Conservation (phyloP, 805 yeast species). For the Yarrowia bubula region DNA sequence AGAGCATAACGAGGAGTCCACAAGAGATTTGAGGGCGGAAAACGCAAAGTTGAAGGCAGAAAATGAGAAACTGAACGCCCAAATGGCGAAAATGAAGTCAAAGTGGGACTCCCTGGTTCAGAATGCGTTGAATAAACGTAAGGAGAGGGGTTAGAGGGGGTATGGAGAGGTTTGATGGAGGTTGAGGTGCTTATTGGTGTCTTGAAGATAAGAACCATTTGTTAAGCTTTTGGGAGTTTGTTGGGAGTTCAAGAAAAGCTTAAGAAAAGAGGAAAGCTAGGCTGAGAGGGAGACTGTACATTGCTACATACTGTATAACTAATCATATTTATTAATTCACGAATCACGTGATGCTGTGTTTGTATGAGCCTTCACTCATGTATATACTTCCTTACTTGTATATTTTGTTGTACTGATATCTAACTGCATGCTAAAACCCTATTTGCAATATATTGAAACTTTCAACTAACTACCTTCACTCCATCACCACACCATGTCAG, state of each 20-base stretch:
- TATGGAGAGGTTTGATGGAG: background rate
- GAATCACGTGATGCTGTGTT: background rate
- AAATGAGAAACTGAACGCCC: constrained; percentile 49
- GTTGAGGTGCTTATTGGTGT: no score
- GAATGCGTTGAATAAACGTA: constrained; percentile 49
- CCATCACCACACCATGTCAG: background rate
- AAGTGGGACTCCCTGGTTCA: constrained; percentile 68
- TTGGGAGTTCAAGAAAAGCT: no score
- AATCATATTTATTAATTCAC: background rate
- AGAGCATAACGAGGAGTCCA: background rate
- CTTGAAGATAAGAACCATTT: no score
- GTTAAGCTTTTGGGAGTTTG: no score
- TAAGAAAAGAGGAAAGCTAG: no score
- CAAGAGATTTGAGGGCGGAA: constrained; percentile 29
- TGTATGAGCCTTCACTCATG: no score
- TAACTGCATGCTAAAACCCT: background rate
- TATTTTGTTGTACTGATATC: no score
- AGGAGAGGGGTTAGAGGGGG: background rate
- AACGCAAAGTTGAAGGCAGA: constrained; percentile 44
- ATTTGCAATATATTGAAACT: background rate
- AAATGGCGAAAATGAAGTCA: constrained; percentile 52
- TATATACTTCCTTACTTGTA: no score
- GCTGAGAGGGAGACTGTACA: background rate
- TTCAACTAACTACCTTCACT: background rate
- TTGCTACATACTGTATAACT: background rate